These are phyloP conservation scores for Colletotrichum viniferum DNA, from an alignment of 2,329 filamentous ascomycete species.

Conservation along the genomic window DNA sequence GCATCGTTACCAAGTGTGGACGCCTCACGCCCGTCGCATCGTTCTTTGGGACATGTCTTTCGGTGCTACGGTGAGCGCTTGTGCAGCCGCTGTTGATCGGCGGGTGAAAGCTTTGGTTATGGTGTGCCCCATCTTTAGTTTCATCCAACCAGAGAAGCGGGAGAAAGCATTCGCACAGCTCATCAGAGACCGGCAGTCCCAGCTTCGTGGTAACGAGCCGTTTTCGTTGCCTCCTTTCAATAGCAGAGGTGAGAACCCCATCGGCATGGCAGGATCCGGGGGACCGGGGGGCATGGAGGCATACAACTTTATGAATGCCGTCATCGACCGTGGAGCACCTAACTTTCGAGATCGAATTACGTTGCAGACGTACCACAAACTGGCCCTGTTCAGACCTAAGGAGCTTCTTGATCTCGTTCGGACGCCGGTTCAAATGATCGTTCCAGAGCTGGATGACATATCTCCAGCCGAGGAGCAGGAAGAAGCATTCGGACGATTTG, in stretches of 20 bases:
- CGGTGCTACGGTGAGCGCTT: slow-evolving; percentile 27
- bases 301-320: background rate
- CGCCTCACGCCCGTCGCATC: slow-evolving; percentile 25
- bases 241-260: slow-evolving; percentile 38
- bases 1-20: slow-evolving; percentile 8
- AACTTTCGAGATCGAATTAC: slow-evolving; percentile 28
- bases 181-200: slow-evolving; percentile 42
- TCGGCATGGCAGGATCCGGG: slow-evolving; percentile 28
- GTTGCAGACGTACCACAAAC: slow-evolving; percentile 30
- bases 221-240: slow-evolving; percentile 36
- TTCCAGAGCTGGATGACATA: slow-evolving; percentile 27
- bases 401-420: slow-evolving; percentile 22
- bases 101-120: slow-evolving; percentile 26
- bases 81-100: slow-evolving; percentile 31
- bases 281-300: slow-evolving; percentile 4
- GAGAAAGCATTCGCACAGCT: slow-evolving; percentile 29
- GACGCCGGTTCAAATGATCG: slow-evolving; percentile 29
- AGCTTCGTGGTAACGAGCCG: slow-evolving; percentile 39
- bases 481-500: background rate
- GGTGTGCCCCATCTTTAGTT: background rate
- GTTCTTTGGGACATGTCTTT: slow-evolving; percentile 34
- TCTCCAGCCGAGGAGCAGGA: background rate
- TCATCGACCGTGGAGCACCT: background rate
- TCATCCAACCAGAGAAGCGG: background rate
- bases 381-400: slow-evolving; percentile 25